These are phyloP conservation scores for Lenzites betulinus DNA, from an alignment of 768 basidiomycete species.

Conservation along the genomic window DNA sequence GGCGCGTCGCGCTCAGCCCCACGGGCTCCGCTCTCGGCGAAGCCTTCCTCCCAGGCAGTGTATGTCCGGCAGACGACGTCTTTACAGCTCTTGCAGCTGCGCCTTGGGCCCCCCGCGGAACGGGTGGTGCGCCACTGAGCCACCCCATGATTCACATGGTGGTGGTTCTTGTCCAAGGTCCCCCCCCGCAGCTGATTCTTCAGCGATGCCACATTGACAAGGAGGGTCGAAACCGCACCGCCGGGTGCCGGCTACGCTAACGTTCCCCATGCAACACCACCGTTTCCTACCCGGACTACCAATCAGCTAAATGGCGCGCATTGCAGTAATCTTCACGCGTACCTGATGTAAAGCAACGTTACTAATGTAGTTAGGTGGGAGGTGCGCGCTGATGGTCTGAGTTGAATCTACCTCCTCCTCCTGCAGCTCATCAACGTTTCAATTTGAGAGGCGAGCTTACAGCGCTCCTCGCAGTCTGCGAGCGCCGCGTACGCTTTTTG, in stretches of 20 bases:
- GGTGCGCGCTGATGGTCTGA: too few relatives aligned
- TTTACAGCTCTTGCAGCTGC: too few relatives aligned
- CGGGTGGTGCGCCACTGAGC: background rate
- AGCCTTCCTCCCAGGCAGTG: too few relatives aligned
- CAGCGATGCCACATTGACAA: slow-evolving; percentile 55
- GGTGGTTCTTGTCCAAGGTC: background rate
- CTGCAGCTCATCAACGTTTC: slow-evolving; percentile 86
- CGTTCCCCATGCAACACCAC: slow-evolving; percentile 94
- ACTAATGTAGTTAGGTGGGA: too few relatives aligned
- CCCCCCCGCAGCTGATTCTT: slow-evolving; percentile 48
- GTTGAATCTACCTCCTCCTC: too few relatives aligned
- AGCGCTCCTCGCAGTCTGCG: slow-evolving; percentile 60
- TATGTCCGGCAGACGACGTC: too few relatives aligned
- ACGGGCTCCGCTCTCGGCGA: too few relatives aligned
- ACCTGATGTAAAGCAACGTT: too few relatives aligned
- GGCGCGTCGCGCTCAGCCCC: too few relatives aligned
- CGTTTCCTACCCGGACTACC: slow-evolving; percentile 63
- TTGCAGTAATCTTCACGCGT: slow-evolving; percentile 20
- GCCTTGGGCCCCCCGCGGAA: background rate
- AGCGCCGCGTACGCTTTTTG: slow-evolving; percentile 47
- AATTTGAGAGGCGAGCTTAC: slow-evolving; percentile 68
- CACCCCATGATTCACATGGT: background rate
- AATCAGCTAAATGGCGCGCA: slow-evolving; percentile 4
- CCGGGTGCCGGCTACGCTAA: slow-evolving; percentile 61
- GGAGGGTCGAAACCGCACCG: slow-evolving; percentile 84